Evolutionary conservation across 306 rosid genomes (phyloP).

Genomic region (Purshia tridentata): DNA sequence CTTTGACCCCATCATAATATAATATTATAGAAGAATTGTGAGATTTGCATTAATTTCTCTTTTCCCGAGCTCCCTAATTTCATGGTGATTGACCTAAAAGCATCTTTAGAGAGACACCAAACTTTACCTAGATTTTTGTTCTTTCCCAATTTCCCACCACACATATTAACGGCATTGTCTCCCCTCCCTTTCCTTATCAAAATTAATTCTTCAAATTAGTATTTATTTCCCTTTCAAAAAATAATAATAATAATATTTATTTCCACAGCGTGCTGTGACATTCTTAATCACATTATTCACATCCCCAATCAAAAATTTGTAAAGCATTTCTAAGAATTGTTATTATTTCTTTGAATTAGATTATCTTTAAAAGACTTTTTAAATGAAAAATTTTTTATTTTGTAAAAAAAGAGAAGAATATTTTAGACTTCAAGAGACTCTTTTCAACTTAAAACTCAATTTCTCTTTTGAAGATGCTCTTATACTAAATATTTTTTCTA

Average conservation of each 20-base stretch:
- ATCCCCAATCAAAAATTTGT: background rate
- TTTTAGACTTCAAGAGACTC: too few species aligned
- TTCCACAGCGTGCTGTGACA: slow-evolving; percentile 14
- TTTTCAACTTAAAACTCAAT: too few species aligned
- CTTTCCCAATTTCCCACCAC: slow-evolving; percentile 41
- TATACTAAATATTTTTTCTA: too few species aligned
- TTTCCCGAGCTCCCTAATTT: slow-evolving; percentile 36
- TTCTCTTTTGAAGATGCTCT: too few species aligned
- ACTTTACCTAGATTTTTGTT: slow-evolving; percentile 37
- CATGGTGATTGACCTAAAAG: slow-evolving; percentile 45
- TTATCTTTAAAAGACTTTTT: too few species aligned
- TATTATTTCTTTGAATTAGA: too few species aligned
- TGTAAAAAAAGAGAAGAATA: too few species aligned
- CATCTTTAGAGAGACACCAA: slow-evolving; percentile 36
- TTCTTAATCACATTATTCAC: slow-evolving; percentile 3
- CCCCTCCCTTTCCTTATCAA: background rate
- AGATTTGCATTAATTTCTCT: slow-evolving; percentile 16
- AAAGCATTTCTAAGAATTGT: too few species aligned
- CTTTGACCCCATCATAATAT: slow-evolving; percentile 27
- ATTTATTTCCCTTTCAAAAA: background rate
- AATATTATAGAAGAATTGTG: slow-evolving; percentile 1
- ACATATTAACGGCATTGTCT: slow-evolving; percentile 33
- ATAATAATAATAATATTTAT: background rate
- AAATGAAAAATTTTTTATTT: too few species aligned
- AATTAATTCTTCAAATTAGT: background rate